Evolutionary conservation across 2,329 filamentous ascomycete species (phyloP).

Genomic region (Xylaria sp.): DNA sequence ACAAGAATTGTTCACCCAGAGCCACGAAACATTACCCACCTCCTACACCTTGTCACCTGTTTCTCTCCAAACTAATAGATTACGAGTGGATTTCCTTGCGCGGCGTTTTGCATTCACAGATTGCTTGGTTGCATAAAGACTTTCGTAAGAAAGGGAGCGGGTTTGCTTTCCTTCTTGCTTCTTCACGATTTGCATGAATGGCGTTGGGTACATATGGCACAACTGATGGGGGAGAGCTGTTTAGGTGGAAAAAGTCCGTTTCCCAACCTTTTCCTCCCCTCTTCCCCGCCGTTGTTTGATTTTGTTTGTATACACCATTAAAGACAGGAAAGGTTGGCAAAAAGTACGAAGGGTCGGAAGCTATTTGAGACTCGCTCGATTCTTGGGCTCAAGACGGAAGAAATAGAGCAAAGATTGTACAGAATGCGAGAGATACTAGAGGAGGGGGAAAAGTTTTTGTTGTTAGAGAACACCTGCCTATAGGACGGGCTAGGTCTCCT

Average conservation of each 20-base stretch:
- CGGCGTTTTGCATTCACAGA: slow-evolving; percentile 38
- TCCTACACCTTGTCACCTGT: slow-evolving; percentile 6
- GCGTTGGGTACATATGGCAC: slow-evolving; percentile 37
- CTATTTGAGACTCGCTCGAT: slow-evolving; percentile 9
- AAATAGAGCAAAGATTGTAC: slow-evolving; percentile 25
- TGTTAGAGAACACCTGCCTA: slow-evolving; percentile 7
- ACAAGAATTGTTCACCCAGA: neutral
- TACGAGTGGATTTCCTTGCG: slow-evolving; percentile 28
- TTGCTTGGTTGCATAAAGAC: slow-evolving; percentile 33
- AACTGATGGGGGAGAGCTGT: slow-evolving; percentile 15
- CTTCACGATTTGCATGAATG: slow-evolving; percentile 38
- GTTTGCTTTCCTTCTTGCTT: slow-evolving; percentile 18
- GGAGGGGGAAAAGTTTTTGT: slow-evolving; percentile 4
- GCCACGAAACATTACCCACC: slow-evolving; percentile 11
- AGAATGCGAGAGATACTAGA: neutral
- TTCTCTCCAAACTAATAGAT: slow-evolving; percentile 28
- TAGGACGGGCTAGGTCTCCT: neutral
- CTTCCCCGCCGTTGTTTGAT: slow-evolving; percentile 21
- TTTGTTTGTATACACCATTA: slow-evolving; percentile 38
- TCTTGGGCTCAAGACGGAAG: slow-evolving; percentile 12
- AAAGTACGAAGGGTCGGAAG: slow-evolving; percentile 10
- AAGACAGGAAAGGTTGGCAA: slow-evolving; percentile 32
- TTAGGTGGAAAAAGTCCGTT: slow-evolving; percentile 11
- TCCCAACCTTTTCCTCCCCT: slow-evolving; percentile 7
- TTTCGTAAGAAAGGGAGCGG: slow-evolving; percentile 20